A percentile compares a stretch with the other conserved stretches of the same genome.
These are phyloP conservation scores for Hypoxylon sp. DNA, from an alignment of 2,329 filamentous ascomycete species.

Conservation along the genomic window DNA sequence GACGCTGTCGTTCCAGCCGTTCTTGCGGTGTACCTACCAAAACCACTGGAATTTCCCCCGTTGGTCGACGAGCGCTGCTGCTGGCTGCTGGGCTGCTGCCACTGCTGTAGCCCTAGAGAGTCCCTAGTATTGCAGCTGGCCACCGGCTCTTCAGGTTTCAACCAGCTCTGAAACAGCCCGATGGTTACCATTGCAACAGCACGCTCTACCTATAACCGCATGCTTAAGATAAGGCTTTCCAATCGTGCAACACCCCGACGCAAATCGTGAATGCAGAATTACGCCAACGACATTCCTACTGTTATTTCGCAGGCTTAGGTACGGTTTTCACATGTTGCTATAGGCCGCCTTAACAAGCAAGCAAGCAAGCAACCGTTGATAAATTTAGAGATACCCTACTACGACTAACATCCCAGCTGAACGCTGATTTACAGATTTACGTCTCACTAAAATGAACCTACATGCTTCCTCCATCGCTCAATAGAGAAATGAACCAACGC, in stretches of 20 bases:
- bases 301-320: not conserved
- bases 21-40: conserved; percentile 52
- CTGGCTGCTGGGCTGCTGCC: not conserved
- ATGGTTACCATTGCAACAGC: conserved; percentile 31
- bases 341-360: not conserved
- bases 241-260: conserved; percentile 9
- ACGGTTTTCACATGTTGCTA: conserved; percentile 4
- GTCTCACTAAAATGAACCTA: conserved; percentile 9
- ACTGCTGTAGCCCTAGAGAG: too few species aligned
- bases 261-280: conserved; percentile 2
- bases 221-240: conserved; percentile 25
- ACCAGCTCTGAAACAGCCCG: conserved; percentile 31
- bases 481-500: conserved; percentile 19
- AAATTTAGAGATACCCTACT: conserved; percentile 10
- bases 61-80: conserved; percentile 23
- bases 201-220: conserved; percentile 6
- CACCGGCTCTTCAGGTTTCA: conserved; percentile 13
- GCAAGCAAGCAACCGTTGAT: too few species aligned
- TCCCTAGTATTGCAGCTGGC: not conserved
- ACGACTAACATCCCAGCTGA: not conserved
- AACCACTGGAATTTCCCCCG: conserved; percentile 30
- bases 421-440: conserved; percentile 7
- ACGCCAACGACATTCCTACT: not conserved
- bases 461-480: conserved; percentile 2
- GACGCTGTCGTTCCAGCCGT: conserved; percentile 38